phyloP scores from a whole-genome alignment of 768 basidiomycete genomes.

The Lactifluus rugatus region DNA sequence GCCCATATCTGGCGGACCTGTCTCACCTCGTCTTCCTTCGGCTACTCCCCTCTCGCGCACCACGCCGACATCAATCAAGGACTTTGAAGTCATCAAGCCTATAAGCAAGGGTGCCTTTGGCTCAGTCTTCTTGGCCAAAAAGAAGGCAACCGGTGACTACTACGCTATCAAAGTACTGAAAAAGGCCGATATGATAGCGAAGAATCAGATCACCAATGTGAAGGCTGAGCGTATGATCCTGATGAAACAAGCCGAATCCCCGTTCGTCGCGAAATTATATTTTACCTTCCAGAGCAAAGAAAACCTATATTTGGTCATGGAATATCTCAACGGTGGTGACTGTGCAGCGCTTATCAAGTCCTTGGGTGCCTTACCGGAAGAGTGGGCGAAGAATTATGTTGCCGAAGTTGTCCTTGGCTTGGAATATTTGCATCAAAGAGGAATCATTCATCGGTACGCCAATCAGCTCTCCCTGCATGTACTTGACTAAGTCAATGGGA shows the following conservation, averaged over 20 bases:
- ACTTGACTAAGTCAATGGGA: slow-evolving; percentile 6
- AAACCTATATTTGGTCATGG: slow-evolving; percentile 97
- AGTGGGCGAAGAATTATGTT: slow-evolving; percentile 94
- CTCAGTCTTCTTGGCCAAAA: slow-evolving; percentile 96
- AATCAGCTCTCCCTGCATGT: background rate
- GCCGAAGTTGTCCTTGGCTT: slow-evolving; percentile 93
- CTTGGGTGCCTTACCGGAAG: slow-evolving; percentile 85
- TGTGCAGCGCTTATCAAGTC: slow-evolving; percentile 96
- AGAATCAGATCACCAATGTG: slow-evolving; percentile 99
- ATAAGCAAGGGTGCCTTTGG: slow-evolving; percentile 99
- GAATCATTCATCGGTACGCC: slow-evolving; percentile 90
- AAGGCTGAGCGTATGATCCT: slow-evolving; percentile 99
- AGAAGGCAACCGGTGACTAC: slow-evolving; percentile 96
- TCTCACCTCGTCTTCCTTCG: slow-evolving; percentile 83
- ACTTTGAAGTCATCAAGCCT: slow-evolving; percentile 98
- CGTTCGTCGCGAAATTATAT: slow-evolving; percentile 94
- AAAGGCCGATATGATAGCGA: slow-evolving; percentile 99
- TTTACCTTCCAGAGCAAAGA: slow-evolving; percentile 99
- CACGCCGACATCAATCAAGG: slow-evolving; percentile 88
- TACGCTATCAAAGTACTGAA: slow-evolving; percentile 99
- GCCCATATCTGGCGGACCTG: slow-evolving; percentile 43
- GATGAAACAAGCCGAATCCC: slow-evolving; percentile 98
- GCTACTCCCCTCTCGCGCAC: slow-evolving; percentile 68
- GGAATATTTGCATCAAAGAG: slow-evolving; percentile 92
- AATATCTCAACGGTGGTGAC: slow-evolving; percentile 97